Base-by-base conservation (phyloP, 495 filamentous ascomycete species). In the Usnea hakonensis region DNA sequence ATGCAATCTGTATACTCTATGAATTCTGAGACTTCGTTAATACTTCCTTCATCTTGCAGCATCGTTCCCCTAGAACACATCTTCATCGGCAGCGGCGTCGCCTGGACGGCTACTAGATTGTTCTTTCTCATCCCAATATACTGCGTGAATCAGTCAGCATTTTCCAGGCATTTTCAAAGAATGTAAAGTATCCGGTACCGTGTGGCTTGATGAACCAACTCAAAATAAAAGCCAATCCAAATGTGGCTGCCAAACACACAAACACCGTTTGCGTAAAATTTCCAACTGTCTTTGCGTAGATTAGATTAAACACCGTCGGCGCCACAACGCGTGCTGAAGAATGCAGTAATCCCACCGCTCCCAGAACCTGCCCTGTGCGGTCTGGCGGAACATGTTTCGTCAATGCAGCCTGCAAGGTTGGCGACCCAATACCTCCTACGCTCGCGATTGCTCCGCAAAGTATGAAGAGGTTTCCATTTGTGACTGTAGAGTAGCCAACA, bases 331-430 rank as follows among this genome's bases (percentile, higher is more conserved):
- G 80, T 5, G 89, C 87, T 23, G 94, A 70, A 0, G 90, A 88
- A 76, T 97, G 94, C 63, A 98, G 72, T 55, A 97, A 73, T 0
- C 95, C 94, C 21, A 81, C 87, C 1, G 91, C 94, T 13, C 94
- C 94, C 3, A 98, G 81, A 56, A 98, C 74, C 70, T 91, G 86
- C 0, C 94, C 94, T 2, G 90, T 86, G 35, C 82, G 81, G 65
- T 93, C 87, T 11, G 82, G 79, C 6, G 92, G 90, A 0, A 97
- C 86, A 70, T 97, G 94, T 69, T 97, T 97, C 57, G 90, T 97
- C 21, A 97, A 74, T 0, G 89, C 80, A 0, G 87, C 84, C 67
- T 95, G 89, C 55, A 96, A 73, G 0, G 88, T 93, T 5, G 94
- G 92, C 7, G 85, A 86, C 0, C 85, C 93, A 57, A 97, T 85